These are phyloP conservation scores for Diversispora eburnea DNA, from an alignment of 192 early-diverging fungal genomes.

Conservation along the genomic window DNA sequence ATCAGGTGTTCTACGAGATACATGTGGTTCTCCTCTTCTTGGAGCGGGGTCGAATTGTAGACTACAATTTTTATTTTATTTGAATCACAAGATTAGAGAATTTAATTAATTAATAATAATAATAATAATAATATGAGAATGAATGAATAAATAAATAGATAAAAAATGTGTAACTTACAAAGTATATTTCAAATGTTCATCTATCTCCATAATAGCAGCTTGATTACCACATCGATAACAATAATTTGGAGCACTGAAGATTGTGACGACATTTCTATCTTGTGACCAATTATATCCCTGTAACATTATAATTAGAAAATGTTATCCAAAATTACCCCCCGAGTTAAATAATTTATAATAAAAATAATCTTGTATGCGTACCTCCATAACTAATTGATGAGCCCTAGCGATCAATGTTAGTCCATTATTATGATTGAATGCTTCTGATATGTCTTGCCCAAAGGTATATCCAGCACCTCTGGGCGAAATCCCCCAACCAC, in stretches of 20 bases:
- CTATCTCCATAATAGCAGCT: conserved; percentile 99
- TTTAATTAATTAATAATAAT: conserved; percentile 1
- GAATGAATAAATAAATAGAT: not conserved
- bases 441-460: conserved; percentile 82
- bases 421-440: conserved; percentile 93
- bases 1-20: conserved; percentile 96
- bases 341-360: not conserved
- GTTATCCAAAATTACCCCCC: not conserved
- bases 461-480: conserved; percentile 87
- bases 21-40: conserved; percentile 90
- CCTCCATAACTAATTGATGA: conserved; percentile 89
- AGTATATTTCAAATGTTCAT: conserved; percentile 98
- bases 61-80: conserved; percentile 32
- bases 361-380: conserved; percentile 24
- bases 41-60: conserved; percentile 94
- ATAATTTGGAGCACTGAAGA: conserved; percentile 99
- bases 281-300: conserved; percentile 94
- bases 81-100: not conserved
- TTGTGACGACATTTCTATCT: conserved; percentile 97
- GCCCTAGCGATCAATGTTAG: conserved; percentile 96
- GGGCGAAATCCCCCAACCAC: conserved; percentile 82
- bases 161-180: conserved; percentile 60
- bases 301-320: not conserved
- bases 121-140: not conserved
- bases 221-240: conserved; percentile 99